These are phyloP conservation scores for Cladosporium sp. DNA, from an alignment of 2,329 filamentous ascomycete species.

Conservation along the genomic window DNA sequence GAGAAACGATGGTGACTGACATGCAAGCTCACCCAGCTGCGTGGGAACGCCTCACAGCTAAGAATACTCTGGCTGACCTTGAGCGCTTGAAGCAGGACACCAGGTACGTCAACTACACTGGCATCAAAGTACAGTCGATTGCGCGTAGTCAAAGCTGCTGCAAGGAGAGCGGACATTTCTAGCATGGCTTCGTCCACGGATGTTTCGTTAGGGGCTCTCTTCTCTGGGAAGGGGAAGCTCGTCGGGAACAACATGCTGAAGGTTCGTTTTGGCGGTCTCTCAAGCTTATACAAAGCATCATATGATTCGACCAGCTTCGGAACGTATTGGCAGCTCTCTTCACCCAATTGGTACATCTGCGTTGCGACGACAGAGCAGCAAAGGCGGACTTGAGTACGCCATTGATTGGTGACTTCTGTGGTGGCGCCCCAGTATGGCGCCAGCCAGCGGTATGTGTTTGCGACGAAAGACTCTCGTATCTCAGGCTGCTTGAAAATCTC, in stretches of 20 bases:
- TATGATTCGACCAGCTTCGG: constrained; percentile 91
- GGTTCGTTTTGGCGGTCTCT: constrained; percentile 52
- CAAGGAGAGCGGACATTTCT: constrained; percentile 83
- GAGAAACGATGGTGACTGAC: constrained; percentile 62
- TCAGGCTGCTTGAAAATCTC: constrained; percentile 76
- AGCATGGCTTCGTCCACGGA: constrained; percentile 72
- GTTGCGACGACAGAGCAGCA: constrained; percentile 90
- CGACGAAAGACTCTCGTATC: constrained; percentile 53
- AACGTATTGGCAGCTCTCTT: constrained; percentile 83
- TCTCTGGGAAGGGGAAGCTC: constrained; percentile 81
- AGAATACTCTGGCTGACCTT: constrained; percentile 86
- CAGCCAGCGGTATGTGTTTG: constrained; percentile 83
- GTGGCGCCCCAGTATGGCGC: constrained; percentile 86
- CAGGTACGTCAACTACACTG: constrained; percentile 63
- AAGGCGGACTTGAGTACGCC: constrained; percentile 86
- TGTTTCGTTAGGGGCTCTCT: constrained; percentile 53
- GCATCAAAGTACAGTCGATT: constrained; percentile 29
- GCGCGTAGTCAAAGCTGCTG: constrained; percentile 47
- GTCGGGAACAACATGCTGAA: constrained; percentile 88
- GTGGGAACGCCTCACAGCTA: constrained; percentile 82
- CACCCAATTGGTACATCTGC: constrained; percentile 70
- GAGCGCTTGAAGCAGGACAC: constrained; percentile 72
- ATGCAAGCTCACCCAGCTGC: constrained; percentile 85
- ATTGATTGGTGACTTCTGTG: constrained; percentile 72
- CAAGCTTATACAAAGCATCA: constrained; percentile 65